Conservation (phyloP, 805 yeast genomes). For the Cyberlindnera lachancei region DNA sequence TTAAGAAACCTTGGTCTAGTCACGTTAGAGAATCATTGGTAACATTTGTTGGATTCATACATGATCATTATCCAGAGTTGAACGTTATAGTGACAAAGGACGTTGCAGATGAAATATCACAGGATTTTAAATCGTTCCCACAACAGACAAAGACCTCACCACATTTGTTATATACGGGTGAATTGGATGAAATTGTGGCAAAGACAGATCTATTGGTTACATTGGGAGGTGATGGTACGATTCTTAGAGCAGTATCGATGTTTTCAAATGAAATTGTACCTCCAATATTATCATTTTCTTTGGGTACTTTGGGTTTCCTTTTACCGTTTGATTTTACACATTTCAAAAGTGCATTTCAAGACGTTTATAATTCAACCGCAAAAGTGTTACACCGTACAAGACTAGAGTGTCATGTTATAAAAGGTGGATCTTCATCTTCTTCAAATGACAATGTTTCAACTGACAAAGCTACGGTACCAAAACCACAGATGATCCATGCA, state of each 20-base stretch:
- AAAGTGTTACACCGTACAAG: conserved; percentile 71
- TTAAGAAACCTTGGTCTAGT: conserved; percentile 77
- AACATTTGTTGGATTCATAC: conserved; percentile 53
- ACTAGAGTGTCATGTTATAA: conserved; percentile 64
- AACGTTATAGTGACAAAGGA: conserved; percentile 74
- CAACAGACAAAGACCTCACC: conserved; percentile 24
- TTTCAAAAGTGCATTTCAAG: conserved; percentile 50
- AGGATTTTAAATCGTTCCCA: conserved; percentile 19
- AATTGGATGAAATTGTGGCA: conserved; percentile 43
- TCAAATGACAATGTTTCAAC: neutral
- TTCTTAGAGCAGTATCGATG: conserved; percentile 71
- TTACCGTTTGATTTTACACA: conserved; percentile 77
- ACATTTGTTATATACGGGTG: conserved; percentile 50
- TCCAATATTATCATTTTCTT: conserved; percentile 79
- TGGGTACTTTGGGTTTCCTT: conserved; percentile 87
- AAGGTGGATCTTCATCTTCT: conserved; percentile 2
- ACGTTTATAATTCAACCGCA: conserved; percentile 62
- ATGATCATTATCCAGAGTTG: conserved; percentile 55
- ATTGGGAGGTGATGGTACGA: conserved; percentile 96
- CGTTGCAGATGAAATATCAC: conserved; percentile 60
- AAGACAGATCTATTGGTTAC: conserved; percentile 80
- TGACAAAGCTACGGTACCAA: no score
- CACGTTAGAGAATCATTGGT: conserved; percentile 61
- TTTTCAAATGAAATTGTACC: conserved; percentile 72
- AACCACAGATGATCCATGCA: conserved; percentile 50